Percentiles rank a stretch among this genome's conserved stretches.
These are phyloP conservation scores for Fonsecaea multimorphosa DNA, from an alignment of 2,329 filamentous ascomycete species.

Conservation along the genomic window DNA sequence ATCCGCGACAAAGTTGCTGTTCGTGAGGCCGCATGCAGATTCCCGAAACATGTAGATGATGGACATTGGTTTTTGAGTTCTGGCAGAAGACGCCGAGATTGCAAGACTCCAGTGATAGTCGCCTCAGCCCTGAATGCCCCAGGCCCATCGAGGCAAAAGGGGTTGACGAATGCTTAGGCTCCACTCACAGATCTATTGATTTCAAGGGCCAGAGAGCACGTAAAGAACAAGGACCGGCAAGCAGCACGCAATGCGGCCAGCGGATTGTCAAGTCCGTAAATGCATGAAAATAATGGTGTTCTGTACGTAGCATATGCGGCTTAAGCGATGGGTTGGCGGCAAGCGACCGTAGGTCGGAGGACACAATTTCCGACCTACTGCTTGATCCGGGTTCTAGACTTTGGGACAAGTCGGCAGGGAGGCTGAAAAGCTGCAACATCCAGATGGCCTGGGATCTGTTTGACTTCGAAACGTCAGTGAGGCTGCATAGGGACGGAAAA, in stretches of 20 bases:
- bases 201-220: slow-evolving; percentile 3
- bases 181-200: slow-evolving; percentile 3
- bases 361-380: slow-evolving; percentile 16
- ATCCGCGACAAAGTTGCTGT: slow-evolving; percentile 15
- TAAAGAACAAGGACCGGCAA: neutral
- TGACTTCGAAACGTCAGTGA: slow-evolving; percentile 8
- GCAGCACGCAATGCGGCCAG: neutral
- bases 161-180: neutral
- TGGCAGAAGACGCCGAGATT: slow-evolving; percentile 22
- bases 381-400: slow-evolving; percentile 14
- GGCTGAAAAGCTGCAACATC: slow-evolving; percentile 12
- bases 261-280: neutral
- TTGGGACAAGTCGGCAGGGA: neutral
- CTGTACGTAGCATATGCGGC: neutral
- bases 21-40: slow-evolving; percentile 22
- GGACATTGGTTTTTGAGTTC: neutral
- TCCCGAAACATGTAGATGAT: slow-evolving; percentile 24
- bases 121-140: neutral
- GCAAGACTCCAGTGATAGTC: slow-evolving; percentile 2
- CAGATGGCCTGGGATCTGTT: neutral
- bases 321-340: neutral
- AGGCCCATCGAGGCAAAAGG: neutral
- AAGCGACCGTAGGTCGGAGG: slow-evolving; percentile 5
- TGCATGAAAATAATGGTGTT: neutral
- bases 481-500: slow-evolving; percentile 14